Base-by-base conservation (phyloP, 345 rosid species). In the Jatropha curcas region DNA sequence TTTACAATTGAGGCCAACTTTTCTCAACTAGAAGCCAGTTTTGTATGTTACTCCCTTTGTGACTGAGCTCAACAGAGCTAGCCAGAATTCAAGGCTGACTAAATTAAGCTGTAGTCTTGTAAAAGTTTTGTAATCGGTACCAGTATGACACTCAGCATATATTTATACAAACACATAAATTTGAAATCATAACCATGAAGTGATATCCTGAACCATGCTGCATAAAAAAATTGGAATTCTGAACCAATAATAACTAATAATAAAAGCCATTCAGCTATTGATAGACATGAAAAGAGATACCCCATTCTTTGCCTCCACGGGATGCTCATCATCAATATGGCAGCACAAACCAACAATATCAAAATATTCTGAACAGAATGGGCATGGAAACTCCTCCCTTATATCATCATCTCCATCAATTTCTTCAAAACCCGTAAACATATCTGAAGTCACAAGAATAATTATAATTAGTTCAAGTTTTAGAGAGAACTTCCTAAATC, bases 311-410 rank as follows among this genome's bases (percentile, higher is more conserved):
- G 98, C 88, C 82, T 94, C 97, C 82, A 78, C 51, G 11, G 92
- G 91, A 80, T 94, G 98, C 78, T 87, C 91, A 62, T 94, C 97
- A 27, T 94, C 97, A 59, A 94, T 90, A 86, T 90, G 98, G 72
- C 94, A 88, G 71, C 97, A 94, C 77, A 92, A 84, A 73, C 97
- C 93, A 41, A 87, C 90, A 33, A 94, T 94, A 79, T 94, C 97
- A 74, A 89, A 94, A 70, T 85, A 87, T 64, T 92, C 95, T 11
- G 97, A 83, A 74, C 97, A 94, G 82, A 94, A 94, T 31, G 98
- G 98, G 81, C 98, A 94, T 33, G 93, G 89, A 79, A 89, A 94
- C 83, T 94, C 98, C 82, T 92, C 98, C 80, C 91, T 85, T 67
- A 87, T 76, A 80, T 94, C 97, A 81, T 89, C 96, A 79, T 94